Percentiles rank a stretch among this genome's conserved stretches.
Conservation (phyloP, 140 eudicot species). For the Flaveria floridana region DNA sequence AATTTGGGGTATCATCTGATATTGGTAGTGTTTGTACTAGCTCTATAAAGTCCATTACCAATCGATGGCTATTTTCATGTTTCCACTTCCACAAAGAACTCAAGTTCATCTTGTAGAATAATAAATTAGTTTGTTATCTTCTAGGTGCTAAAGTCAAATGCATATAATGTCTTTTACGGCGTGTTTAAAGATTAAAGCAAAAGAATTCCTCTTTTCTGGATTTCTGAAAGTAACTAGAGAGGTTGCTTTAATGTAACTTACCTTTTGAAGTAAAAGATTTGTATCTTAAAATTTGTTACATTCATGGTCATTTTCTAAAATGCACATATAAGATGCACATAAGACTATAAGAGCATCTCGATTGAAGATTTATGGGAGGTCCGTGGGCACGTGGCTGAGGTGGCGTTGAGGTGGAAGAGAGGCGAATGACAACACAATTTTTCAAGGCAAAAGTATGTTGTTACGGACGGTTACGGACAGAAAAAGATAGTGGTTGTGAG, state of each 20-base stretch:
- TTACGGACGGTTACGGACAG: too few species aligned
- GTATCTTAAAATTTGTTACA: too few species aligned
- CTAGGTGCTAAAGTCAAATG: not conserved
- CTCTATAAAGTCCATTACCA: conserved; percentile 16
- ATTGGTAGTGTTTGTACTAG: conserved; percentile 22
- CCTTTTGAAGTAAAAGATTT: not conserved
- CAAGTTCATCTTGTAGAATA: not conserved
- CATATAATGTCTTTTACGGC: not conserved
- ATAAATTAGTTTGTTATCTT: not conserved
- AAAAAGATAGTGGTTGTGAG: too few species aligned
- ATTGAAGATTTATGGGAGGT: too few species aligned
- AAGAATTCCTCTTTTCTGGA: not conserved
- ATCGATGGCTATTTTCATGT: conserved; percentile 6
- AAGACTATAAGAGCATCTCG: too few species aligned
- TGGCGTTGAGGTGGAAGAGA: not conserved
- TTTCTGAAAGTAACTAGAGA: not conserved
- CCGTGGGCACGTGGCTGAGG: not conserved
- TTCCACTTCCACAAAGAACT: conserved; percentile 3
- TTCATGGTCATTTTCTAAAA: not conserved
- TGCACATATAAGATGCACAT: not conserved
- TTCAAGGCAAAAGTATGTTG: too few species aligned
- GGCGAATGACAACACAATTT: not conserved
- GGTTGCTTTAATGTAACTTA: not conserved
- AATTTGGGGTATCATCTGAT: conserved; percentile 7
- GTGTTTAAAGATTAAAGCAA: not conserved